These are phyloP conservation scores for Kodamaea sagamina DNA, from an alignment of 805 yeast species.

Conservation along the genomic window DNA sequence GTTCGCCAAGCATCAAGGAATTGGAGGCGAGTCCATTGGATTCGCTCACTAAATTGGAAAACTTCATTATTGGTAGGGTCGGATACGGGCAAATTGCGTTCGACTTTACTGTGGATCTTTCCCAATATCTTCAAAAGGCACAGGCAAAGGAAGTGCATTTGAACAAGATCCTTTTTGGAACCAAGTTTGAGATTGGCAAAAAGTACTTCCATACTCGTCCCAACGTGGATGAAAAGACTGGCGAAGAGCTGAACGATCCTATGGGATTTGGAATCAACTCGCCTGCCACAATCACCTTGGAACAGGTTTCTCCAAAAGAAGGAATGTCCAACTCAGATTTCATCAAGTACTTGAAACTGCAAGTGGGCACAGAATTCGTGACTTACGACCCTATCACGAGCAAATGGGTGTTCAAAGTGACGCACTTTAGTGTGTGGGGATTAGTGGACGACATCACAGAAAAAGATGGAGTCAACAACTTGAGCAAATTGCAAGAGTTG, in stretches of 20 bases:
- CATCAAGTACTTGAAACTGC: constrained; percentile 51
- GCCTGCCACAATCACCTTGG: constrained; percentile 72
- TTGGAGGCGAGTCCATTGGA: constrained; percentile 45
- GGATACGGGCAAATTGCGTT: constrained; percentile 71
- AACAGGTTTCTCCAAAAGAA: constrained; percentile 55
- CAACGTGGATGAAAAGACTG: constrained; percentile 31
- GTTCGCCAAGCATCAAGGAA: constrained; percentile 61
- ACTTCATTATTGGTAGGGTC: constrained; percentile 67
- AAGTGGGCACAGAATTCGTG: constrained; percentile 73
- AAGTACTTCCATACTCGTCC: constrained; percentile 12
- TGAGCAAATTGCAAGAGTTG: constrained; percentile 35
- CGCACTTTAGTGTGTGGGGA: constrained; percentile 96
- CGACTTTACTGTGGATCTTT: constrained; percentile 66
- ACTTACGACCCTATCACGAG: constrained; percentile 77
- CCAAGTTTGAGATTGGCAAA: constrained; percentile 40
- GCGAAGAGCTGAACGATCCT: constrained; percentile 50
- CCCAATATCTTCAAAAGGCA: constrained; percentile 48
- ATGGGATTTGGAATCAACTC: constrained; percentile 72
- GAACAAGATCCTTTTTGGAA: constrained; percentile 44
- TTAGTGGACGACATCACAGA: constrained; percentile 66
- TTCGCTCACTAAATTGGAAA: constrained; percentile 55
- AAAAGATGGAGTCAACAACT: constrained; percentile 16
- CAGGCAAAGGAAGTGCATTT: constrained; percentile 32
- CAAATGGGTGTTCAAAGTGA: constrained; percentile 77
- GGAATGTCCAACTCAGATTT: constrained; percentile 48